phyloP scores from a whole-genome alignment of 352 stramenopile species.

The Phytophthora tubulina region DNA sequence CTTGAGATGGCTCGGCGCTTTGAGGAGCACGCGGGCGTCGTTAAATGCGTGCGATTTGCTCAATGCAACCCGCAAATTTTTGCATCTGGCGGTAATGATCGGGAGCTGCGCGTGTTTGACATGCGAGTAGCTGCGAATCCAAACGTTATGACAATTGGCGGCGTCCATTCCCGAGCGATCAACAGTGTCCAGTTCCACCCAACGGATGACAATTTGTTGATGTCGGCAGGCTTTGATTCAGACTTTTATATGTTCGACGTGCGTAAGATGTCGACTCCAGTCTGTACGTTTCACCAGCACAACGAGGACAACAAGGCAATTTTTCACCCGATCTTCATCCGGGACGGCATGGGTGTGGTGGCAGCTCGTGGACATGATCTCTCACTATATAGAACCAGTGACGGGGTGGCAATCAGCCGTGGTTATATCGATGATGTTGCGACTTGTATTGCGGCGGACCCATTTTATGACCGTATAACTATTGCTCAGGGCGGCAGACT shows the following conservation, averaged over 20 bases:
- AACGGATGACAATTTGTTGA: slow-evolving; percentile 48
- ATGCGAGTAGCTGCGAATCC: slow-evolving; percentile 17
- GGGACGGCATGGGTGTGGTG: slow-evolving; percentile 39
- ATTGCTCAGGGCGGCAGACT: slow-evolving; percentile 38
- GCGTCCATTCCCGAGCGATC: slow-evolving; percentile 51
- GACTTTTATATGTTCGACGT: slow-evolving; percentile 65
- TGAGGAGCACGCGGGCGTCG: slow-evolving; percentile 51
- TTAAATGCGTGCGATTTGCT: slow-evolving; percentile 60
- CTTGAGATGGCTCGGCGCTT: slow-evolving; percentile 41
- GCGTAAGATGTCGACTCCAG: slow-evolving; percentile 38
- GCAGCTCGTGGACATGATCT: slow-evolving; percentile 45
- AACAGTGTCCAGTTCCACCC: slow-evolving; percentile 72
- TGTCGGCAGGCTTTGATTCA: slow-evolving; percentile 59
- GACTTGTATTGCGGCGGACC: slow-evolving; percentile 48
- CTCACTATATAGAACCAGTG: slow-evolving; percentile 49
- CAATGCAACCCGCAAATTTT: slow-evolving; percentile 33
- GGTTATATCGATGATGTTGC: slow-evolving; percentile 42
- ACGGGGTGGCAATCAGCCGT: slow-evolving; percentile 48
- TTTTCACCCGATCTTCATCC: slow-evolving; percentile 63
- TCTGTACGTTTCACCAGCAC: slow-evolving; percentile 48
- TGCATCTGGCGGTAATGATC: slow-evolving; percentile 62
- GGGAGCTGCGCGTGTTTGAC: slow-evolving; percentile 56
- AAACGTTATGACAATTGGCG: slow-evolving; percentile 14
- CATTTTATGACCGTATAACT: slow-evolving; percentile 47
- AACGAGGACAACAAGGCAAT: slow-evolving; percentile 44